Percentiles rank a stretch among this genome's conserved stretches.
phyloP scores from a whole-genome alignment of 371 early-diverging fungal genomes.

The Coemansia sp. region DNA sequence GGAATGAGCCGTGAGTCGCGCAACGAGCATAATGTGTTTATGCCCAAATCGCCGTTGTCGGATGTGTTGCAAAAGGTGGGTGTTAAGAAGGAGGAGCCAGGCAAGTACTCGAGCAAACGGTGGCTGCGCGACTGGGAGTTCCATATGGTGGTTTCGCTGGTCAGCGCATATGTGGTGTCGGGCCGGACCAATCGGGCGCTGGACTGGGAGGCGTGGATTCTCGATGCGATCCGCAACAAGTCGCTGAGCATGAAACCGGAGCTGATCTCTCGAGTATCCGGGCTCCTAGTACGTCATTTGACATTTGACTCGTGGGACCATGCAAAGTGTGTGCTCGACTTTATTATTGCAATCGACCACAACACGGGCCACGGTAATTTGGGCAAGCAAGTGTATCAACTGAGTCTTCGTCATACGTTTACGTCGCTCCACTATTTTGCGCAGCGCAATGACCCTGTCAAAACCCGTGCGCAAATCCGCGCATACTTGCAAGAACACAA shows the following conservation, averaged over 20 bases:
- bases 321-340: conserved; percentile 13
- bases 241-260: conserved; percentile 15
- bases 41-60: conserved; percentile 5
- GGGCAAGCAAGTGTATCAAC: background rate
- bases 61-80: conserved; percentile 13
- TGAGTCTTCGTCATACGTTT: background rate
- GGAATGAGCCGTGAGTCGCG: background rate
- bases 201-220: conserved; percentile 33
- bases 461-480: background rate
- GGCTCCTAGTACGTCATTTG: conserved; percentile 18
- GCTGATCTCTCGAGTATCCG: background rate
- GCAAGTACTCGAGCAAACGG: background rate
- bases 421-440: background rate
- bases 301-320: conserved; percentile 8
- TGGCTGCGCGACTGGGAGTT: conserved; percentile 34
- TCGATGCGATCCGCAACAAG: conserved; percentile 8
- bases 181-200: background rate
- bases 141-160: conserved; percentile 23
- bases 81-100: background rate
- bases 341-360: conserved; percentile 18
- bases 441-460: conserved; percentile 4
- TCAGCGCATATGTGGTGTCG: conserved; percentile 19
- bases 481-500: conserved; percentile 5
- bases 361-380: background rate
- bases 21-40: conserved; percentile 5